Base-by-base conservation (phyloP, 1,284 basidiomycete genomes). In the Ceratobasidium sp. region DNA sequence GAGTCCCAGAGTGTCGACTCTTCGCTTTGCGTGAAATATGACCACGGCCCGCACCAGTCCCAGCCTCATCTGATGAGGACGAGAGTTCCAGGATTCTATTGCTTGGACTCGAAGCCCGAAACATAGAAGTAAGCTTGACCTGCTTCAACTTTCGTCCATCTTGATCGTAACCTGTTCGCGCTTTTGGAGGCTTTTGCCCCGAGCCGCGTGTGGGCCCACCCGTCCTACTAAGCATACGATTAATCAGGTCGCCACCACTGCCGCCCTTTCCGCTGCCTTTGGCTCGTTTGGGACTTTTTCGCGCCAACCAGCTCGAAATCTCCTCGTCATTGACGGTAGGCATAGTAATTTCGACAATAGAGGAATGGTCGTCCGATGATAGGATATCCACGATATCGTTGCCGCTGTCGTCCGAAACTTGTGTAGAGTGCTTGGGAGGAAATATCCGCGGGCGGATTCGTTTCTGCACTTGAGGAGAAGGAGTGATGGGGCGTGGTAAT, bases 71-170 rank as follows among this genome's bases (percentile, higher is more conserved):
- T n/a, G 66, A 70, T n/a, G 66, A 70, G 5, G 53, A 58, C 21
- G 66, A 70, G 9, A 59, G 18, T 14, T 59, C 54, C 6, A 59
- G 25, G 53, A 70, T 30, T 1, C 30, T 44, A 28, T 28, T 25
- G n/a, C 33, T 23, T 14, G 53, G 66, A 44, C 66, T 70, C 18
- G 66, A 60, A 18, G 53, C 54, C 23, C 54, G 66, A 59, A 70
- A 70, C 66, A 70, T 59, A 9, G 66, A 70, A 12, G 66, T 70
- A 25, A 70, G 66, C 33, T 70, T 70, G 23, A 54, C 66, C 33
- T 70, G 66, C 42, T 70, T 70, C 38, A 70, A 18, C 30, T 48
- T 70, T 8, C 23, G 42, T 21, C 66, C 66, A 59, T 70, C 66
- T 21, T 28, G 53, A 12, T 70, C 49, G 28, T 70, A 70, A 4